Evolutionary conservation across 148 eudicot genomes (phyloP).

Genomic region (Agrostemma githago): DNA sequence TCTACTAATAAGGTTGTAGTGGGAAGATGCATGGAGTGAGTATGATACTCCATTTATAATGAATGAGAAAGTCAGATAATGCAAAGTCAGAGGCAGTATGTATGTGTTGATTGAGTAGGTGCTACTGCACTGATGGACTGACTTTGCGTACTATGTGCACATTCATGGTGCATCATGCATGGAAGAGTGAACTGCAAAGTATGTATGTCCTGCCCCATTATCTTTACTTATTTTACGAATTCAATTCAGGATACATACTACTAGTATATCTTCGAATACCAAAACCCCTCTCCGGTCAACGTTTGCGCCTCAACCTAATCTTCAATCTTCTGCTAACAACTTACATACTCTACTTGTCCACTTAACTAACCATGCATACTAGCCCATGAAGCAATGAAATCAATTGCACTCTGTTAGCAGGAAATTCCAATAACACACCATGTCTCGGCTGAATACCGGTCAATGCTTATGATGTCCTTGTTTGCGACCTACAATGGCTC

Average conservation of each 20-base stretch:
- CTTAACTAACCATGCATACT: no score
- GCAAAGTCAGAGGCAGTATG: neutral
- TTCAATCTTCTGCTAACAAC: neutral
- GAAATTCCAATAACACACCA: no score
- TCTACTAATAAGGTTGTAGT: neutral
- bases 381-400: no score
- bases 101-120: neutral
- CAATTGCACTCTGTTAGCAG: no score
- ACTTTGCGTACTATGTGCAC: neutral
- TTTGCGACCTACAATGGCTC: no score
- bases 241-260: neutral
- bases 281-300: neutral
- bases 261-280: neutral
- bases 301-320: neutral
- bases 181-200: constrained; percentile 6
- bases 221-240: neutral
- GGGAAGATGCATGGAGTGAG: neutral
- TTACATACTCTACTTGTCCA: neutral
- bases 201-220: constrained; percentile 8
- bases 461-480: no score
- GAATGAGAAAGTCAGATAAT: neutral
- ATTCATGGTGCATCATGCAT: constrained; percentile 11
- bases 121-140: constrained; percentile 1
- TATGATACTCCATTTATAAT: constrained; percentile 5
- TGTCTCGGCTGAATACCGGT: no score